Base-by-base conservation (phyloP, 768 basidiomycete genomes). In the Podaxis mareebaensis region DNA sequence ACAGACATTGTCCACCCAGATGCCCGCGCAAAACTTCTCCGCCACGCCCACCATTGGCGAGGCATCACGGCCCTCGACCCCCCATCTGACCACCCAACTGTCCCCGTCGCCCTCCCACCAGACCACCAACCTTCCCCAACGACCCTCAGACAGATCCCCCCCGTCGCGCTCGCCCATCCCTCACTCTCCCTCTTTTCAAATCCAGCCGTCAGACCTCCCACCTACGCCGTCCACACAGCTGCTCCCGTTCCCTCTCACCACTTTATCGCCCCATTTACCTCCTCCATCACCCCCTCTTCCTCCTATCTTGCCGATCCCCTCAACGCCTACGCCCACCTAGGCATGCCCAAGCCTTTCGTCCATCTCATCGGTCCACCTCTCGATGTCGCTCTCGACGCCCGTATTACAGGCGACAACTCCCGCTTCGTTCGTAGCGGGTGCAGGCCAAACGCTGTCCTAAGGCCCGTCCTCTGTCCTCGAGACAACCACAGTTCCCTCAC, bases 341-440 rank as follows among this genome's bases (percentile, higher is more conserved):
- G 95, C 10, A 84, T 90, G 76, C 91, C 93, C 36, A 95, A 94
- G 70, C 90, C 90, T 0, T 88, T 86, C 66, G 94, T 96, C 0
- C 90, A 93, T 64, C 79, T 91, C 13, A 72, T 97, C 1, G 91
- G 89, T 0, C 86, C 86, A 0, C 93, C 93, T 0, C 79, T 95
- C 55, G 88, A 88, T 64, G 70, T 96, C 4, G 89, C 91, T 1
- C 77, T 99, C 28, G 95, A 99, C 66, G 82, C 91, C 2, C 75
- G 95, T n/a, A 79, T 84, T 15, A 83, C 83, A 0, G 93, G 93
- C 4, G 83, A 81, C 61, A 78, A 87, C 60, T 80, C 77, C 6
- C 77, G 87, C 26, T 94, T 87, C 71, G 85, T 87, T 2, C 68
- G 89, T 53, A 83, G 78, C 53, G 86, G 89, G 2, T 91, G 89